phyloP scores from a whole-genome alignment of 345 rosid genomes.

The Erucastrum elatum region DNA sequence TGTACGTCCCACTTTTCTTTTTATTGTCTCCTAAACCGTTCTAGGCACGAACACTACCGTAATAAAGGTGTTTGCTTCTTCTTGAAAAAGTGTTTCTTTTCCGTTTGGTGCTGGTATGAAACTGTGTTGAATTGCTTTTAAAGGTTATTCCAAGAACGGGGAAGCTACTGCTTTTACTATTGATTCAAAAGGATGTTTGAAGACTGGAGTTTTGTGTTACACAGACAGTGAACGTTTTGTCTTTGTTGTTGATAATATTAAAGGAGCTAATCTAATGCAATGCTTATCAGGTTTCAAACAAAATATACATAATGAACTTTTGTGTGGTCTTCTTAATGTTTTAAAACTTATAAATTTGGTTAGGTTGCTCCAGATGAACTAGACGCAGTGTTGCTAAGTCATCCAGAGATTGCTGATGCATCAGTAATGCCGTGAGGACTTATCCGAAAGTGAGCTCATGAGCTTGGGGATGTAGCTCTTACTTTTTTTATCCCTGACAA shows the following conservation, averaged over 20 bases:
- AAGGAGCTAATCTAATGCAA: constrained; percentile 92
- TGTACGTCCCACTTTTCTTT: too few relatives aligned
- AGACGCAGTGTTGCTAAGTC: constrained; percentile 49
- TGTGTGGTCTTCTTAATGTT: not conserved
- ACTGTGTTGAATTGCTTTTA: too few relatives aligned
- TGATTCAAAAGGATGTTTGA: constrained; percentile 68
- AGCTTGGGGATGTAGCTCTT: not conserved
- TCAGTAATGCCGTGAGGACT: constrained; percentile 48
- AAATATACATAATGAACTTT: not conserved
- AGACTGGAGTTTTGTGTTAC: constrained; percentile 87
- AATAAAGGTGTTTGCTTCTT: too few relatives aligned
- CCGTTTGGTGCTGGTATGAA: too few relatives aligned
- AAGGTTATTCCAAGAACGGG: too few relatives aligned
- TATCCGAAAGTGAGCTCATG: too few relatives aligned
- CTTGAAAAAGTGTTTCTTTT: too few relatives aligned
- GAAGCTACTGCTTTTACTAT: too few relatives aligned
- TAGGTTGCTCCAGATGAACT: not conserved
- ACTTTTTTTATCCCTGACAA: constrained; percentile 9
- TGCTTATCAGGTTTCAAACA: constrained; percentile 68
- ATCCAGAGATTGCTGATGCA: constrained; percentile 52
- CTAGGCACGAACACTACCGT: too few relatives aligned
- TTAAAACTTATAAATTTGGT: not conserved
- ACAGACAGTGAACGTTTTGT: constrained; percentile 78
- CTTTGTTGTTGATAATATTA: constrained; percentile 71
- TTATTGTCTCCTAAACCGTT: too few relatives aligned